These are phyloP conservation scores for Microstegium vimineum DNA, from an alignment of 176 grass and related monocot genomes.

Conservation along the genomic window DNA sequence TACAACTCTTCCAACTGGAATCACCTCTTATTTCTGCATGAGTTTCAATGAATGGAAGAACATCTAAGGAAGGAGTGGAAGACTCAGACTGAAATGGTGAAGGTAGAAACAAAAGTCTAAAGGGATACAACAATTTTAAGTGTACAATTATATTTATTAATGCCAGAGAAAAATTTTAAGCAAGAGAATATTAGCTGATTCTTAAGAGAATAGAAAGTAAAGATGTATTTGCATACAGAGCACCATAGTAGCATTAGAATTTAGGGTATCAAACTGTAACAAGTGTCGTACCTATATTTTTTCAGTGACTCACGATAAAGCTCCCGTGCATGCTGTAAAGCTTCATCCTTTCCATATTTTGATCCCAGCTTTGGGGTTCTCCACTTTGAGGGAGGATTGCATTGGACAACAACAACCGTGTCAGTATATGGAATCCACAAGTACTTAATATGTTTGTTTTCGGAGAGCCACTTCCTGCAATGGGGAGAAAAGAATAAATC, in stretches of 20 bases:
- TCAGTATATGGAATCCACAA: too few relatives aligned
- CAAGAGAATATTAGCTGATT: constrained; percentile 15
- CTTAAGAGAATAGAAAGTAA: constrained; percentile 4
- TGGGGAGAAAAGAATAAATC: too few relatives aligned
- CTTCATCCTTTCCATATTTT: constrained; percentile 82
- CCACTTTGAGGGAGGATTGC: constrained; percentile 82
- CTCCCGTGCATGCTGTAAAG: constrained; percentile 60
- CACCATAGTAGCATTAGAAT: not conserved
- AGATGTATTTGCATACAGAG: not conserved
- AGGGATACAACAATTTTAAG: too few relatives aligned
- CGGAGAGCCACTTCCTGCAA: not conserved
- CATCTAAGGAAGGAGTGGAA: too few relatives aligned
- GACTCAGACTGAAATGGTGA: too few relatives aligned
- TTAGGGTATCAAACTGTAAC: not conserved
- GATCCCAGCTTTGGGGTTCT: constrained; percentile 65
- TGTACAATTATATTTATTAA: too few relatives aligned
- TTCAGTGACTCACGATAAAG: constrained; percentile 76
- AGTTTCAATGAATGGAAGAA: too few relatives aligned
- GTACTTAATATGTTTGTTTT: too few relatives aligned
- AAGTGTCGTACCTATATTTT: constrained; percentile 60
- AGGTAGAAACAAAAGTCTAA: too few relatives aligned
- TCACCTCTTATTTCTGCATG: constrained; percentile 5
- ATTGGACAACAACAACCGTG: too few relatives aligned
- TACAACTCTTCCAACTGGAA: not conserved
- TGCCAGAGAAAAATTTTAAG: too few relatives aligned